Evolutionary conservation across 257 asterid genomes (phyloP), one percentile per base, ranked within the genome.

Genomic region (Gardenia jasminoides): DNA sequence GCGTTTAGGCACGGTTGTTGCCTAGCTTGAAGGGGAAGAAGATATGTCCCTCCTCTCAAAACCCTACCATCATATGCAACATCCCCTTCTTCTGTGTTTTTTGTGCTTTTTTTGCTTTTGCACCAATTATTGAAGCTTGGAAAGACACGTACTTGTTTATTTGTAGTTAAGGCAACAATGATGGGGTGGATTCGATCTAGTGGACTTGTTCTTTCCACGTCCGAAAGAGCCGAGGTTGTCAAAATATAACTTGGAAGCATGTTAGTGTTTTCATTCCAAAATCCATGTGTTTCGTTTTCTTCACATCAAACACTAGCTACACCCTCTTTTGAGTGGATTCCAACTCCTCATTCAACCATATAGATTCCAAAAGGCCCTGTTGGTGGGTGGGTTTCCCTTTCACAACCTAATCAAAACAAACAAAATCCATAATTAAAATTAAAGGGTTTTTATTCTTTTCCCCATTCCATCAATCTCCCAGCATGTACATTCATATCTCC

Each of bases 271-370:
- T 82, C 71, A 81, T 84, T 87, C 87, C 88, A 87, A 87, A 83
- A 76, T 79, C 84, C 86, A 85, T 86, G 86, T 84, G 88, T 82
- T 82, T 83, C 83, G 88, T 82, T 82, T 83, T 76, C 82, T 82
- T 85, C 87, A 82, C 87, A 87, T 86, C 85, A 82, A 81, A 65
- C 80, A 77, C 82, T n/a, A n/a, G n/a, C n/a, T 43, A 77, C 82
- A 33, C 69, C 16, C 59, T 76, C 70, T 76, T 84, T 59, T 74
- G 54, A 88, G 96, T 91, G 96, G 94, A 84, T 87, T 91, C 92
- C 96, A 89, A 87, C 94, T 79, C 92, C 89, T 47, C 89, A 76
- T 81, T 91, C 91, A 86, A 88, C 88, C 91, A 67, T 70, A 84
- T 73, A 85, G 84, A 87, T 89, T 83, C 91, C 87, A 78, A 71